phyloP scores from a whole-genome alignment of 2,329 filamentous ascomycete genomes.

The Xylariaceae sp. region DNA sequence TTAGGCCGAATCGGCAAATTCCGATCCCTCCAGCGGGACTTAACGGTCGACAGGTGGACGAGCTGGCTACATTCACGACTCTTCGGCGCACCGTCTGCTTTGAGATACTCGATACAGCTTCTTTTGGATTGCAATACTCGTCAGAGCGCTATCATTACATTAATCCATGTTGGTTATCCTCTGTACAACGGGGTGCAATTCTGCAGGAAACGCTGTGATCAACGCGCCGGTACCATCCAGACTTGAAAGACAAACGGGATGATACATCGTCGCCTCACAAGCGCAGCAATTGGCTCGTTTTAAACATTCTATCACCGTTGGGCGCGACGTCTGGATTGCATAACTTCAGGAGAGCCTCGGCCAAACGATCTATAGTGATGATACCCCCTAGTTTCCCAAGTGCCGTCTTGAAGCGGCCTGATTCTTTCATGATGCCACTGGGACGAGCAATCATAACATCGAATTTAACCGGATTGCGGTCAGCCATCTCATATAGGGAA shows the following conservation, averaged over 20 bases:
- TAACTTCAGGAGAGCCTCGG: constrained; percentile 36
- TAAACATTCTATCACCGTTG: background rate
- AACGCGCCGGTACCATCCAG: background rate
- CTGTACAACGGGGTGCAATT: background rate
- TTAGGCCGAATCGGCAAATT: too few species aligned
- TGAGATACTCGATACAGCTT: too few species aligned
- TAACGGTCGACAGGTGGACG: too few species aligned
- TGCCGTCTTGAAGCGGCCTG: constrained; percentile 27
- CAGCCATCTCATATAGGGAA: constrained; percentile 37
- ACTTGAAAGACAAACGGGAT: constrained; percentile 23
- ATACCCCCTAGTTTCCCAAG: constrained; percentile 30
- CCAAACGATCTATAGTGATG: constrained; percentile 37
- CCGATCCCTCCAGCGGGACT: too few species aligned
- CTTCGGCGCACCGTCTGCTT: background rate
- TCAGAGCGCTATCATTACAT: background rate
- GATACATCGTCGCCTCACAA: background rate
- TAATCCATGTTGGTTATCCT: background rate
- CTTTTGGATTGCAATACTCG: background rate
- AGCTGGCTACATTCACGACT: too few species aligned
- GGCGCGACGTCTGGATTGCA: background rate
- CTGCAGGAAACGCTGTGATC: background rate
- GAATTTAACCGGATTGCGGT: constrained; percentile 32
- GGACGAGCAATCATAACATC: constrained; percentile 39
- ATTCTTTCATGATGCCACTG: constrained; percentile 31
- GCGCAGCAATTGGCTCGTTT: background rate